These are phyloP conservation scores for Prinsepia uniflora DNA, from an alignment of 306 rosid genomes.

Conservation along the genomic window DNA sequence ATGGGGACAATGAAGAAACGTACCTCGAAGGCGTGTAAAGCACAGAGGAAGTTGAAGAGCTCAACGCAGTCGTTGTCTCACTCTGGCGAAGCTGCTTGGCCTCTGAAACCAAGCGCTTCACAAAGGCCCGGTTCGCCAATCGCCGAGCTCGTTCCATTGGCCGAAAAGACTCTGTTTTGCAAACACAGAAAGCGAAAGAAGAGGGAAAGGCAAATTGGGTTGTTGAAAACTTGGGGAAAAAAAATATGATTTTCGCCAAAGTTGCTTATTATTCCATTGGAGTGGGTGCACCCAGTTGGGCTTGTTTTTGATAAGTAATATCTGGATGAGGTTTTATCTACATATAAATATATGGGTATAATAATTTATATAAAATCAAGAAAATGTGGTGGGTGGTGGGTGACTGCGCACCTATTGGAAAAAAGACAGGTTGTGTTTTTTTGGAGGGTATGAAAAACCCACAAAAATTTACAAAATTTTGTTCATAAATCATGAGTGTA, in stretches of 20 bases:
- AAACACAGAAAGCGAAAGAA: constrained; percentile 4
- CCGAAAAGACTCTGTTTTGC: background rate
- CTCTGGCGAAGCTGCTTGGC: constrained; percentile 60
- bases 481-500: constrained; percentile 32
- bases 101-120: constrained; percentile 75
- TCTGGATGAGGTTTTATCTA: constrained; percentile 4
- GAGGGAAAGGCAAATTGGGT: constrained; percentile 9
- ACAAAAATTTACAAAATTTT: constrained; percentile 19
- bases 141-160: constrained; percentile 95
- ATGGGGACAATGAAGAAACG: constrained; percentile 62
- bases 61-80: constrained; percentile 27
- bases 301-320: constrained; percentile 16
- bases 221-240: constrained; percentile 17
- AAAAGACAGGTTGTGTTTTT: constrained; percentile 48
- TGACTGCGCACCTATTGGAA: constrained; percentile 40
- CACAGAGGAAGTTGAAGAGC: constrained; percentile 44
- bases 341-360: constrained; percentile 2
- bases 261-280: constrained; percentile 20
- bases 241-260: background rate
- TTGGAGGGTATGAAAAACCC: background rate
- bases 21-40: constrained; percentile 59
- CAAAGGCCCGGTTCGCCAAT: constrained; percentile 76
- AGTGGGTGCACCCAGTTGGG: constrained; percentile 25
- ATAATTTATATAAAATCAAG: constrained; percentile 6
- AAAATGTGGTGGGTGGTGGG: constrained; percentile 14